Conservation (phyloP, 106 monocot genomes). For the Dactylorhiza incarnata region DNA sequence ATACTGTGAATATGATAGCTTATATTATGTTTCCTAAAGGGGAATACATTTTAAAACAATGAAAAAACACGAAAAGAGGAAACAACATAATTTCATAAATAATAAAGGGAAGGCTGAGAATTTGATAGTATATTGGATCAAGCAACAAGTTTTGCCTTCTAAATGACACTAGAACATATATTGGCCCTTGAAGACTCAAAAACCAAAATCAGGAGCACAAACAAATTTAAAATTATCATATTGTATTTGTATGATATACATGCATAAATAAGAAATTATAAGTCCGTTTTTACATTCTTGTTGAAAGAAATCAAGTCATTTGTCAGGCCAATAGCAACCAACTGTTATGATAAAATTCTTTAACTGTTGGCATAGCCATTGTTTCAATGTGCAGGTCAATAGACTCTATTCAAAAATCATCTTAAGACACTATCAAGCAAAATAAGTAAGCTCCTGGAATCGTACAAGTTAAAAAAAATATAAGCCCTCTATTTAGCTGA, state of each 20-base stretch:
- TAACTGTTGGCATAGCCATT: not conserved
- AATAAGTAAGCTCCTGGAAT: not conserved
- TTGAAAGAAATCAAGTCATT: not conserved
- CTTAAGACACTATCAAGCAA: not conserved
- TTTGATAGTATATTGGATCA: not conserved
- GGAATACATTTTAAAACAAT: not conserved
- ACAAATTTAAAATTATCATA: not conserved
- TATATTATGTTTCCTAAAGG: not conserved
- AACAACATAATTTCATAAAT: not conserved
- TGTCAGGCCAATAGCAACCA: not conserved
- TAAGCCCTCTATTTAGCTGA: no score
- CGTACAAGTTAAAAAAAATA: not conserved
- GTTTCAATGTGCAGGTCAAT: not conserved
- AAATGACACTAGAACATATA: not conserved
- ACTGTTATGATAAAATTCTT: not conserved
- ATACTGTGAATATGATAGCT: constrained; percentile 3
- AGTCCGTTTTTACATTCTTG: not conserved
- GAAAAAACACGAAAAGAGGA: not conserved
- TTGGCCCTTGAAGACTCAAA: not conserved
- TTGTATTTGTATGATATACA: not conserved
- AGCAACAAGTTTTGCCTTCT: not conserved
- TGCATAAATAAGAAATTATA: not conserved
- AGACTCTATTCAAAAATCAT: not conserved
- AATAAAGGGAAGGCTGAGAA: not conserved
- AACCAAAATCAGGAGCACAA: constrained; percentile 1